Conservation (phyloP, 768 basidiomycete species). For the Trametes maxima region DNA sequence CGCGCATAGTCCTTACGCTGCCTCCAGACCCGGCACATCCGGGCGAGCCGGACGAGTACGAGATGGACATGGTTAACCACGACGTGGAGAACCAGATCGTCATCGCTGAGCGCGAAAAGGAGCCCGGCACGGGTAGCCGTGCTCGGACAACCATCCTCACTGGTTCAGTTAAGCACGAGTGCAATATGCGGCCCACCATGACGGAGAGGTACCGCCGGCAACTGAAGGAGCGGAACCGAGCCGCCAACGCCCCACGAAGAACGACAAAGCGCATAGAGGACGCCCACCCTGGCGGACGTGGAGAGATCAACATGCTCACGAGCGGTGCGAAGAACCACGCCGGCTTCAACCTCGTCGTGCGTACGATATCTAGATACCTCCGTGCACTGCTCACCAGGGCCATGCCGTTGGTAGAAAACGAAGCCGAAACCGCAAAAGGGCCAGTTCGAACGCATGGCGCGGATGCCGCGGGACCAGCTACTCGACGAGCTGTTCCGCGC, state of each 20-base stretch:
- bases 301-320: conserved; percentile 76
- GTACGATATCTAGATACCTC: conserved; percentile 28
- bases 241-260: conserved; percentile 66
- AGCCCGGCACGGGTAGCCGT: conserved; percentile 47
- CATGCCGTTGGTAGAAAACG: conserved; percentile 49
- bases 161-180: conserved; percentile 81
- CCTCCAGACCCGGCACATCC: conserved; percentile 56
- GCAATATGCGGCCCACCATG: conserved; percentile 69
- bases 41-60: conserved; percentile 64
- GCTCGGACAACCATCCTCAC: conserved; percentile 79
- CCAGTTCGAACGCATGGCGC: conserved; percentile 85
- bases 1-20: conserved; percentile 67
- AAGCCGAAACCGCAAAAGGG: conserved; percentile 71
- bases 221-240: conserved; percentile 65
- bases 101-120: conserved; percentile 81
- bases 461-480: conserved; percentile 87
- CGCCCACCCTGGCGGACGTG: conserved; percentile 66
- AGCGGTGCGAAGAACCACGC: conserved; percentile 69
- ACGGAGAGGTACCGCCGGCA: conserved; percentile 69
- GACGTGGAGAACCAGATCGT: conserved; percentile 84
- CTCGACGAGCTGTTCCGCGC: conserved; percentile 79
- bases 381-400: neutral
- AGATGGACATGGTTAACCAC: conserved; percentile 86
- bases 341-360: conserved; percentile 69
- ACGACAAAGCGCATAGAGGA: conserved; percentile 79